Percentiles rank a stretch among this genome's conserved stretches.
phyloP scores from a whole-genome alignment of 1,284 basidiomycete species.

The Sporisorium graminicola region DNA sequence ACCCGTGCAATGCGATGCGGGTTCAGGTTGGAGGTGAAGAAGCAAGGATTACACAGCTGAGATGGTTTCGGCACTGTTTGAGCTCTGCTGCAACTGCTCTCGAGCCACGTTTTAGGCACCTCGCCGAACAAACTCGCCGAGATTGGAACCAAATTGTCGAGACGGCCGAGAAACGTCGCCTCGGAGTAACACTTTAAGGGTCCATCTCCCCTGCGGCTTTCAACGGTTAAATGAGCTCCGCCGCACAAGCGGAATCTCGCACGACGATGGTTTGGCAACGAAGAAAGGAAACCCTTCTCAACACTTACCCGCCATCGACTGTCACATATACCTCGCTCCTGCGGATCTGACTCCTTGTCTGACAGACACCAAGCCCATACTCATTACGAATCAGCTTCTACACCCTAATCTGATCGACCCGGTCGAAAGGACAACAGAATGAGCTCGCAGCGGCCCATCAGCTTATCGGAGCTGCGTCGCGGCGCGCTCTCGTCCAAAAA shows the following conservation, averaged over 20 bases:
- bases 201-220: neutral
- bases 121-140: neutral
- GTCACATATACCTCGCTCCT: neutral
- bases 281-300: neutral
- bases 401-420: neutral
- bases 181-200: neutral
- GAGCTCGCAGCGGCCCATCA: slow-evolving; percentile 23
- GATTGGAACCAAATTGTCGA: too few relatives aligned
- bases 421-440: slow-evolving; percentile 1
- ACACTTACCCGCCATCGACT: neutral
- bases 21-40: slow-evolving; percentile 2
- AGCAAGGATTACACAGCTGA: neutral
- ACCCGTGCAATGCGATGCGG: neutral
- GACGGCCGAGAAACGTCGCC: too few relatives aligned
- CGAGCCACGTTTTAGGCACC: neutral
- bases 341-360: neutral
- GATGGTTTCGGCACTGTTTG: too few relatives aligned
- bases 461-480: slow-evolving; percentile 33
- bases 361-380: too few relatives aligned
- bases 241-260: neutral
- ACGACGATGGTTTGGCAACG: neutral
- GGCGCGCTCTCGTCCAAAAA: slow-evolving; percentile 26
- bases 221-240: neutral
- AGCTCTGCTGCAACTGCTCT: neutral
- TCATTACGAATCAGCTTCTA: neutral